A percentile compares a stretch with the other conserved stretches of the same genome.
These are phyloP conservation scores for Filosporella fistucella DNA, from an alignment of 495 filamentous ascomycete genomes.

Conservation along the genomic window DNA sequence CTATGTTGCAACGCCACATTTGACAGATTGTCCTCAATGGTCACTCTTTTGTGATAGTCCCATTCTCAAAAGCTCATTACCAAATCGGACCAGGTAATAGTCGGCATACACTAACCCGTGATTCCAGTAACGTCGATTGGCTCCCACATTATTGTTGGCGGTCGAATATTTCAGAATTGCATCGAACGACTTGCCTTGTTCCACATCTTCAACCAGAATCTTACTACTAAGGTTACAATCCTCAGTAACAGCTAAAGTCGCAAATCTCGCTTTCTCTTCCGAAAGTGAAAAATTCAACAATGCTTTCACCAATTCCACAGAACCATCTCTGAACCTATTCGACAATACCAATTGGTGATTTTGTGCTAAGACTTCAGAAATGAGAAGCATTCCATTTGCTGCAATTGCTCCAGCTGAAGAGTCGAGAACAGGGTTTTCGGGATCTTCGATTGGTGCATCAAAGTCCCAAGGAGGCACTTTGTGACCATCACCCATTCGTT, in stretches of 20 bases:
- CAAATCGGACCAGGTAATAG: constrained; percentile 39
- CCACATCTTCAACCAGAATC: too few species aligned
- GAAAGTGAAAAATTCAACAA: neutral
- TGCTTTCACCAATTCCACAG: constrained; percentile 24
- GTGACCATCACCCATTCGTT: constrained; percentile 17
- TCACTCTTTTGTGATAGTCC: too few species aligned
- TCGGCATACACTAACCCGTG: constrained; percentile 41
- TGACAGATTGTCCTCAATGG: too few species aligned
- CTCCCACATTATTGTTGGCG: constrained; percentile 29
- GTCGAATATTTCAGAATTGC: constrained; percentile 31
- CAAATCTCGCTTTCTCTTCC: constrained; percentile 12
- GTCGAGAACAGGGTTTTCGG: constrained; percentile 24
- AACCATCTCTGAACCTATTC: constrained; percentile 27
- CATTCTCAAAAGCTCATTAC: constrained; percentile 28
- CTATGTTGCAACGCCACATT: too few species aligned
- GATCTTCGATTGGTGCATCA: constrained; percentile 28
- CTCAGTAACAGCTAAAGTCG: neutral
- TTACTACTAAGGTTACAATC: neutral
- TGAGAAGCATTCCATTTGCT: constrained; percentile 35
- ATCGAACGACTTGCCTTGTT: constrained; percentile 17
- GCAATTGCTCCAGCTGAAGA: constrained; percentile 33
- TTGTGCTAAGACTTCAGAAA: constrained; percentile 29
- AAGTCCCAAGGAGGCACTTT: constrained; percentile 31
- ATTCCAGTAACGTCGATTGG: constrained; percentile 21
- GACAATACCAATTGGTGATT: constrained; percentile 7